These are phyloP conservation scores for Cladophialophora carrionii DNA, from an alignment of 2,329 filamentous ascomycete species.

Conservation along the genomic window DNA sequence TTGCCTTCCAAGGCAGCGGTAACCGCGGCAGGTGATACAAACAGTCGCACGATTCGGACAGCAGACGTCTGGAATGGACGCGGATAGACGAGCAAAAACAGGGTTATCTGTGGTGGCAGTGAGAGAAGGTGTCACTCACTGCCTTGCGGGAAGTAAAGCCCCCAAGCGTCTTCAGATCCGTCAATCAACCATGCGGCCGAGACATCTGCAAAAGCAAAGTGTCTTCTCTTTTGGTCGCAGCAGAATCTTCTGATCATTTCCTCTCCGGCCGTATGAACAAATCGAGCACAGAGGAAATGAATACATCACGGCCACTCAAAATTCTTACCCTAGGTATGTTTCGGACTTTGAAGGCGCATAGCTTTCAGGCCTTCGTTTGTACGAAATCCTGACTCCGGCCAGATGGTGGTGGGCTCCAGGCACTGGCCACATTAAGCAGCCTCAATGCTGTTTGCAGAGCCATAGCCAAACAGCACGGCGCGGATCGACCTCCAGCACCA, in stretches of 20 bases:
- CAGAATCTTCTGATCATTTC: neutral
- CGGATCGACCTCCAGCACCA: conserved; percentile 22
- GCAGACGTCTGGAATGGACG: neutral
- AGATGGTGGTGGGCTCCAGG: conserved; percentile 34
- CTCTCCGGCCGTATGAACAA: neutral
- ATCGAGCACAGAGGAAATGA: conserved; percentile 7
- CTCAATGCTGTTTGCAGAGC: conserved; percentile 30
- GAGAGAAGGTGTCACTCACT: neutral
- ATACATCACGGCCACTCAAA: conserved; percentile 23
- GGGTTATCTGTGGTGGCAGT: neutral
- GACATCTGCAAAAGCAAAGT: conserved; percentile 2
- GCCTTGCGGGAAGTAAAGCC: neutral
- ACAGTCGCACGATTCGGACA: neutral
- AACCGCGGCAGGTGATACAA: neutral
- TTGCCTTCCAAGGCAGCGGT: neutral
- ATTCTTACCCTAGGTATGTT: conserved; percentile 32
- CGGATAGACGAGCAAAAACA: neutral
- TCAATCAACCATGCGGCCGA: neutral
- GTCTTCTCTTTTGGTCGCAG: neutral
- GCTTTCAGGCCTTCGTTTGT: neutral
- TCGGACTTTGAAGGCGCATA: neutral
- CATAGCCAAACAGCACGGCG: conserved; percentile 29
- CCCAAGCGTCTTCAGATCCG: neutral
- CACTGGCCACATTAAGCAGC: conserved; percentile 31
- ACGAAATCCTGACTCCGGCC: conserved; percentile 5